Conservation (phyloP, 225 moss, liverwort and hornwort genomes). For the Marchantia polymorpha region DNA sequence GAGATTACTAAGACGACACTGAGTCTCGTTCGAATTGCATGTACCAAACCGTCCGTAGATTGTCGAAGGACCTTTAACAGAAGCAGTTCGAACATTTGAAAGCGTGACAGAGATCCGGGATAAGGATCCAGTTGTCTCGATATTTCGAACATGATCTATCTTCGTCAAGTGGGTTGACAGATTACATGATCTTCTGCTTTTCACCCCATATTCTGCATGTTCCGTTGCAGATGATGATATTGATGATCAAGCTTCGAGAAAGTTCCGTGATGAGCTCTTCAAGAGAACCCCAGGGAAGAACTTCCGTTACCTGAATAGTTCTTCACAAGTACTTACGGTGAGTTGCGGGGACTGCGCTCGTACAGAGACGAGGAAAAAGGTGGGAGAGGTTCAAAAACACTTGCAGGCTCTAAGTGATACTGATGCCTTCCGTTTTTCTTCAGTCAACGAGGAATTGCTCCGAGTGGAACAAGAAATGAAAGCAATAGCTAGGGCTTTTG, state of each 20-base stretch:
- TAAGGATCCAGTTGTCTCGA: too few relatives aligned
- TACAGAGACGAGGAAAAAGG: slow-evolving; percentile 13
- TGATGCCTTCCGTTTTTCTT: slow-evolving; percentile 29
- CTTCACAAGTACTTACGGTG: slow-evolving; percentile 11
- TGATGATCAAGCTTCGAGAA: slow-evolving; percentile 21
- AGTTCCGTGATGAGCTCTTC: slow-evolving; percentile 38
- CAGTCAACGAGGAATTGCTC: slow-evolving; percentile 32
- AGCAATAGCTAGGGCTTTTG: slow-evolving; percentile 30
- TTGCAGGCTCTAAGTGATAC: not conserved
- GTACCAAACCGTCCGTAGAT: too few relatives aligned
- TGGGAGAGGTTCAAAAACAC: slow-evolving; percentile 4
- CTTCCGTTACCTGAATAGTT: not conserved
- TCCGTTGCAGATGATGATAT: slow-evolving; percentile 29
- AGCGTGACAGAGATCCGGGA: too few relatives aligned
- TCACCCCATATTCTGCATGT: not conserved
- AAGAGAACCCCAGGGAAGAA: slow-evolving; percentile 12
- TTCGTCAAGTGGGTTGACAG: too few relatives aligned
- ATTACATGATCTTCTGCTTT: too few relatives aligned
- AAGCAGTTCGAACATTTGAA: too few relatives aligned
- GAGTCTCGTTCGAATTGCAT: too few relatives aligned
- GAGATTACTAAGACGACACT: too few relatives aligned
- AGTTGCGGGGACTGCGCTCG: not conserved
- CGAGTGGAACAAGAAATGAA: slow-evolving; percentile 39
- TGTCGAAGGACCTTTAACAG: too few relatives aligned
- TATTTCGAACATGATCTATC: too few relatives aligned